Percentiles rank a stretch among this genome's conserved stretches.
These are phyloP conservation scores for Echinosophora koreensis DNA, from an alignment of 306 rosid species.

Conservation along the genomic window DNA sequence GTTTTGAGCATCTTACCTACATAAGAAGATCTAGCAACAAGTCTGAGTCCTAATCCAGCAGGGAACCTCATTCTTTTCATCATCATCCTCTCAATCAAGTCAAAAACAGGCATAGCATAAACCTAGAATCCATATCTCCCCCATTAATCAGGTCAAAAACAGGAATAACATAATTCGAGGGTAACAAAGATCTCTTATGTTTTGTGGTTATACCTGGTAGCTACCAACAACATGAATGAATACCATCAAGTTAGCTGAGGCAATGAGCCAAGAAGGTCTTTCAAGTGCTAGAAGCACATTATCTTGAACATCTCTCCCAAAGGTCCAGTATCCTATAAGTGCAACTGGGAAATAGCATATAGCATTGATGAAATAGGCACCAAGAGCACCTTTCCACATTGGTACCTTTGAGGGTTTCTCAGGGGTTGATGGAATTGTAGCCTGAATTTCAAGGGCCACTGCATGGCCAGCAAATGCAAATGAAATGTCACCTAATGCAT, in stretches of 20 bases:
- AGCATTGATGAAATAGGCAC: conserved; percentile 83
- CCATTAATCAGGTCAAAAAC: conserved; percentile 1
- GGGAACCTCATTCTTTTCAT: conserved; percentile 61
- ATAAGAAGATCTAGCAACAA: conserved; percentile 76
- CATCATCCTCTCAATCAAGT: conserved; percentile 76
- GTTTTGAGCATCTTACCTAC: conserved; percentile 65
- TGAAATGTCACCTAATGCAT: conserved; percentile 86
- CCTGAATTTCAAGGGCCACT: conserved; percentile 91
- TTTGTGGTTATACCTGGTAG: conserved; percentile 70
- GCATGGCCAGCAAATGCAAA: conserved; percentile 98
- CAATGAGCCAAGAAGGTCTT: conserved; percentile 87
- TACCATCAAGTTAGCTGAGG: conserved; percentile 92
- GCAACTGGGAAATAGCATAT: conserved; percentile 97
- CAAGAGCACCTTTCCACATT: conserved; percentile 91
- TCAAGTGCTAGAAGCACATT: conserved; percentile 74
- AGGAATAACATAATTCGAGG: background rate
- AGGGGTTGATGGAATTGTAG: conserved; percentile 92
- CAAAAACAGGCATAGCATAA: conserved; percentile 93
- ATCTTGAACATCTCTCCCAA: conserved; percentile 84
- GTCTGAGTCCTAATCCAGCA: conserved; percentile 75
- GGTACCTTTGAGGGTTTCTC: conserved; percentile 80
- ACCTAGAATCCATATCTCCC: conserved; percentile 57
- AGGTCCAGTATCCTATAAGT: conserved; percentile 84
- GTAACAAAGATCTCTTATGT: conserved; percentile 2
- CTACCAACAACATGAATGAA: conserved; percentile 93